Percentiles rank a stretch among this genome's conserved stretches.
Conservation (phyloP, 2,329 filamentous ascomycete genomes). For the Stemphylium beticola region DNA sequence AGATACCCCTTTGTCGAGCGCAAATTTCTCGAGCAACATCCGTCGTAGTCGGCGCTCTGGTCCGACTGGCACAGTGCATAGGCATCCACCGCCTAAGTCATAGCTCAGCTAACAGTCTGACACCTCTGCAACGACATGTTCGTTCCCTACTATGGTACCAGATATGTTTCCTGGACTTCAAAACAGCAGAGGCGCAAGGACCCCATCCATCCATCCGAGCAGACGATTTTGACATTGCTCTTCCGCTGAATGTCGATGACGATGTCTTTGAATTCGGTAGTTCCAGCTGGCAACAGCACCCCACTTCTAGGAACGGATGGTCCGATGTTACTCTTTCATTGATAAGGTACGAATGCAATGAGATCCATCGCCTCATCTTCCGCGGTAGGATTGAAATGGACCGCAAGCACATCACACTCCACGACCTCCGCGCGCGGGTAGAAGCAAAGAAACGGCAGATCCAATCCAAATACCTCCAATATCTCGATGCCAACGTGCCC, state of each 20-base stretch:
- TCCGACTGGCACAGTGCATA: constrained; percentile 48
- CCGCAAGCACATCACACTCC: constrained; percentile 45
- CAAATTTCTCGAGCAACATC: constrained; percentile 48
- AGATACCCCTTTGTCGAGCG: constrained; percentile 48
- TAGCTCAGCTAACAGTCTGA: constrained; percentile 43
- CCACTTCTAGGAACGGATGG: constrained; percentile 39
- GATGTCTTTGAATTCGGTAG: constrained; percentile 48
- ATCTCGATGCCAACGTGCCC: constrained; percentile 41
- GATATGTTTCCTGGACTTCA: constrained; percentile 49
- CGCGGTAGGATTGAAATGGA: constrained; percentile 48
- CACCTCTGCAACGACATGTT: constrained; percentile 45
- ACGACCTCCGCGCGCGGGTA: constrained; percentile 44
- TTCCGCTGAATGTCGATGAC: constrained; percentile 47
- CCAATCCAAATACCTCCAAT: constrained; percentile 42
- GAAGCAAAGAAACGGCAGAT: constrained; percentile 46
- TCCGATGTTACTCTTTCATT: constrained; percentile 45
- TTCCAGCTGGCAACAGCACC: constrained; percentile 44
- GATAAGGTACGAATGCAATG: constrained; percentile 48
- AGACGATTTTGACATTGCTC: constrained; percentile 47
- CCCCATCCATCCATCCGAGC: constrained; percentile 46
- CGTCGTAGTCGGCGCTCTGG: constrained; percentile 47
- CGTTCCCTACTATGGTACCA: constrained; percentile 48
- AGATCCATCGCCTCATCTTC: constrained; percentile 48
- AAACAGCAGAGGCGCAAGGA: constrained; percentile 48
- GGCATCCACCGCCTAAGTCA: constrained; percentile 47